Evolutionary conservation across 768 basidiomycete species (phyloP).

Genomic region (Goffeauzyma gilvescens): DNA sequence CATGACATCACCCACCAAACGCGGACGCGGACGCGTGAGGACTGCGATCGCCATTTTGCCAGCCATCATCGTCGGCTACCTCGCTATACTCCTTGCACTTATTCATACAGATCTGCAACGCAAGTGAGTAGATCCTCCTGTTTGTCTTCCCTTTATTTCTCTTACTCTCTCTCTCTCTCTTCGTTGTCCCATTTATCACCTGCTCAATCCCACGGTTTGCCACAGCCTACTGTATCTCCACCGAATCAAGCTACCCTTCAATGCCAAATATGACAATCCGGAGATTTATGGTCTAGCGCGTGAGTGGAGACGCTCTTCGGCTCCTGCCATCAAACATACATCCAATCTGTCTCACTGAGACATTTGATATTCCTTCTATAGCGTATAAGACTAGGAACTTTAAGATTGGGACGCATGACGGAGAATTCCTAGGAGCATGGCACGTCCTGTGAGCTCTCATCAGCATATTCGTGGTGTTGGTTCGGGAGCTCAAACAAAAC

Average conservation of each 20-base stretch:
- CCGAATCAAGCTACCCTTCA: constrained; percentile 44
- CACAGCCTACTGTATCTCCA: constrained; percentile 49
- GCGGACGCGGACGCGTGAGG: no score
- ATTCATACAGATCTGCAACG: no score
- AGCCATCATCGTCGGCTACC: no score
- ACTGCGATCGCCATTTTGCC: no score
- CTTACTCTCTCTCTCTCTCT: no score
- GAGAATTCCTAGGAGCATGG: constrained; percentile 47
- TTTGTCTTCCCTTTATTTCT: no score
- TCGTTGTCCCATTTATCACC: no score
- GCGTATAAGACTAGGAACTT: constrained; percentile 63
- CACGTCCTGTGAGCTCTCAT: constrained; percentile 20
- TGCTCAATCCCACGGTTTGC: no score
- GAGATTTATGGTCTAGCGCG: constrained; percentile 67
- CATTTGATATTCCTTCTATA: constrained; percentile 20
- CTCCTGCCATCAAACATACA: no score
- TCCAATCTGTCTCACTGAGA: neutral
- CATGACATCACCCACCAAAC: no score
- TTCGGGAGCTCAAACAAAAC: constrained; percentile 32
- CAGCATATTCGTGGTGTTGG: constrained; percentile 35
- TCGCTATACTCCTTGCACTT: no score
- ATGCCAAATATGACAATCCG: constrained; percentile 47
- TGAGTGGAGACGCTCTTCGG: constrained; percentile 36
- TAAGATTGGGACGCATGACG: constrained; percentile 52
- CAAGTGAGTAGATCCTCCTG: no score